Base-by-base conservation (phyloP, 176 grass and related monocot species). In the Alloteropsis semialata region DNA sequence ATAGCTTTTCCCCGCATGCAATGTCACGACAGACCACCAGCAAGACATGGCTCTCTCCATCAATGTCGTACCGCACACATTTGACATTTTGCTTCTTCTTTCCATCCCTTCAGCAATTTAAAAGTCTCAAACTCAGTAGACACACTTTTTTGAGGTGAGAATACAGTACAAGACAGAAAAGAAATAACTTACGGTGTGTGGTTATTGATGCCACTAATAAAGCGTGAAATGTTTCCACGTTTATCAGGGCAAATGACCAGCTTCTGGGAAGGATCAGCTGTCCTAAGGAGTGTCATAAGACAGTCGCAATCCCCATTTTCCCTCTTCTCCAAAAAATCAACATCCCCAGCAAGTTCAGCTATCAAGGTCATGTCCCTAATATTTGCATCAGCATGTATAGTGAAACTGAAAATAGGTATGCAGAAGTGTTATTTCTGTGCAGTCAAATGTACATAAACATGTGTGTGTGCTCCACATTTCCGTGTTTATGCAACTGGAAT, bases 81-180 rank as follows among this genome's bases (percentile, higher is more conserved):
- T 98, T 98, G 58, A 98, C 64, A 75, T 95, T 93, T 36, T 91
- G 79, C 89, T 95, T 95, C 76, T 93, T 98, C 79, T 72, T 93
- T n/a, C 92, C 90, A 78, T 90, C 90, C 87, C 96, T 98, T 83
- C 65, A 98, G 67, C 33, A 84, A 76, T 75, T 78, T 34, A 34
- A 74, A 2, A 59, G 8, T 82, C 82, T 87, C 32, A 81, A 84
- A 81, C 13, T 61, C 30, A 45, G 43, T 38, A 7, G 4, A 39
- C 5, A 62, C 14, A 15, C 14, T 72, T 41, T 55, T 55, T 59
- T 28, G 21, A 76, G 22, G 42, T 58, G n/a, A 87, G 14, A 77
- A 30, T 12, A 59, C 0, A 58, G 1, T 28, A 17, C 24, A 44
- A 44, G 17, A 33, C 18, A 48, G 8, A 74, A 29, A 44, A 70